These are phyloP conservation scores for Lumnitzera littorea DNA, from an alignment of 345 rosid genomes.

Conservation along the genomic window DNA sequence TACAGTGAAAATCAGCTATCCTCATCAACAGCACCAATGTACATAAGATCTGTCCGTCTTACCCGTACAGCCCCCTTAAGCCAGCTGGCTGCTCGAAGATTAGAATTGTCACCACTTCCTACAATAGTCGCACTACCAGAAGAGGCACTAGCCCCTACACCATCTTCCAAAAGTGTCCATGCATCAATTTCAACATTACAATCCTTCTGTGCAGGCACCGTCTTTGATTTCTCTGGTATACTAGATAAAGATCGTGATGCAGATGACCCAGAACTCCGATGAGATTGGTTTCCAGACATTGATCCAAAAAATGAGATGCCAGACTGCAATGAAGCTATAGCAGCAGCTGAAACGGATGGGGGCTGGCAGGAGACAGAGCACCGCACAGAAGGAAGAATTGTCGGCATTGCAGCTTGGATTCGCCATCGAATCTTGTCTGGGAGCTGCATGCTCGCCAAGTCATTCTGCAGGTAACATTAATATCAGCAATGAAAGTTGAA, in stretches of 20 bases:
- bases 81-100: slow-evolving; percentile 86
- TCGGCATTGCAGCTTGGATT: slow-evolving; percentile 92
- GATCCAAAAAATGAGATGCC: slow-evolving; percentile 33
- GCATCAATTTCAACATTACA: slow-evolving; percentile 71
- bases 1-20: slow-evolving; percentile 55
- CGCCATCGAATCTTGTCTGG: slow-evolving; percentile 87
- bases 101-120: slow-evolving; percentile 57
- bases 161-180: slow-evolving; percentile 94
- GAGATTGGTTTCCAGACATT: slow-evolving; percentile 29
- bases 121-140: slow-evolving; percentile 39
- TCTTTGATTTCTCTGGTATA: slow-evolving; percentile 52
- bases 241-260: slow-evolving; percentile 28
- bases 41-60: slow-evolving; percentile 76
- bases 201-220: slow-evolving; percentile 39
- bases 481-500: not conserved
- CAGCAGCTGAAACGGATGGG: slow-evolving; percentile 49
- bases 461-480: slow-evolving; percentile 53
- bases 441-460: slow-evolving; percentile 77
- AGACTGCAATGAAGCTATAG: slow-evolving; percentile 59
- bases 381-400: slow-evolving; percentile 51
- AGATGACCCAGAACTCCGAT: slow-evolving; percentile 35
- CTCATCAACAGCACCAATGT: slow-evolving; percentile 84
- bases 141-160: slow-evolving; percentile 63
- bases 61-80: slow-evolving; percentile 92
- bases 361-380: slow-evolving; percentile 67